Conservation (phyloP, 768 basidiomycete species). For the Cystofilobasidium bisporidii region DNA sequence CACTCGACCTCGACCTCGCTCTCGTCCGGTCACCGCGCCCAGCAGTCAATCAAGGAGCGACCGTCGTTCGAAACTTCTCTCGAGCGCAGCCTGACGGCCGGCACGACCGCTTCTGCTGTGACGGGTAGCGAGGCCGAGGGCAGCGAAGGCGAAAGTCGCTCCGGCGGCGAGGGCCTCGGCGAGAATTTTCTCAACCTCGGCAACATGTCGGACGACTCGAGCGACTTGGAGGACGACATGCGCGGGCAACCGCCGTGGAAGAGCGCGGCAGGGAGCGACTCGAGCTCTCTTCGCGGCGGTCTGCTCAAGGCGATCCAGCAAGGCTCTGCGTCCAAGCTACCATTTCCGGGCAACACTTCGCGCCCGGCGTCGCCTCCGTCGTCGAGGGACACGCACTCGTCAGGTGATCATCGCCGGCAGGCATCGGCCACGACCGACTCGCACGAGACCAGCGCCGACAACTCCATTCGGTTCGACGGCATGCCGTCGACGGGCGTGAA, state of each 20-base stretch:
- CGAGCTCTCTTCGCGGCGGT: background rate
- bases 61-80: background rate
- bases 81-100: background rate
- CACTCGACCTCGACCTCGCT: background rate
- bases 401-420: background rate
- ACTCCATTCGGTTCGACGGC: background rate
- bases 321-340: background rate
- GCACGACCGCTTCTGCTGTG: background rate
- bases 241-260: background rate
- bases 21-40: slow-evolving; percentile 2
- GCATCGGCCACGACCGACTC: background rate
- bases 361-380: background rate
- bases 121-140: background rate
- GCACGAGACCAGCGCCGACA: no score
- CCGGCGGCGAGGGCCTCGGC: background rate
- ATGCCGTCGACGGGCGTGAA: background rate
- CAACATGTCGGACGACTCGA: background rate
- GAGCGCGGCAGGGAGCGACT: background rate
- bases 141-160: background rate
- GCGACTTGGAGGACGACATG: background rate
- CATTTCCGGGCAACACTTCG: background rate
- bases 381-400: background rate
- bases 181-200: background rate
- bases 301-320: background rate
- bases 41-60: no score